Conservation (phyloP, 2,329 filamentous ascomycete genomes). For the Botrytis paeoniae region DNA sequence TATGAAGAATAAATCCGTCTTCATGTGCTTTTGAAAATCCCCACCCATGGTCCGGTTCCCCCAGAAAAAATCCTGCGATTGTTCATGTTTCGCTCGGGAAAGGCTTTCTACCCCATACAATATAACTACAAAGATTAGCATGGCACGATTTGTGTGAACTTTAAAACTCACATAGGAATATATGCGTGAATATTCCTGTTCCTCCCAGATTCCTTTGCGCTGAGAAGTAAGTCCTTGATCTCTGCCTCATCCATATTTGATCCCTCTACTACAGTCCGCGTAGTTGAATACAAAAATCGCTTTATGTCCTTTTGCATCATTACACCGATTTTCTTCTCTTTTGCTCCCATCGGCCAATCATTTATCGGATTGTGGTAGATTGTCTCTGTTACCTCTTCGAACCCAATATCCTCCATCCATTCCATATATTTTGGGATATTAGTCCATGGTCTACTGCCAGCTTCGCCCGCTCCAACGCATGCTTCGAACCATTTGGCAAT, state of each 20-base stretch:
- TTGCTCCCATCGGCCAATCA: constrained; percentile 47
- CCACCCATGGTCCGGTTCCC: neutral
- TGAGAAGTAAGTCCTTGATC: neutral
- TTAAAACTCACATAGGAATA: constrained; percentile 3
- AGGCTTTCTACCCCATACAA: constrained; percentile 11
- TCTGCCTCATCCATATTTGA: constrained; percentile 4
- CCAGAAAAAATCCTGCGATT: neutral
- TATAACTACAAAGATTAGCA: constrained; percentile 3
- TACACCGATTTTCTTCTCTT: constrained; percentile 27
- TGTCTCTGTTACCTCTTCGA: constrained; percentile 51
- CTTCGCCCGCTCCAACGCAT: constrained; percentile 19
- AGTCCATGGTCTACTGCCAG: constrained; percentile 22
- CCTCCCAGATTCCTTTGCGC: neutral
- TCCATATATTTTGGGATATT: constrained; percentile 23
- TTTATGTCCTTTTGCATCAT: constrained; percentile 25
- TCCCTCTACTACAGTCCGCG: neutral
- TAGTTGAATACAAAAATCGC: neutral
- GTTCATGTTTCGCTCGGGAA: neutral
- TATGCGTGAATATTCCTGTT: constrained; percentile 7
- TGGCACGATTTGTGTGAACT: neutral
- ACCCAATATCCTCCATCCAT: constrained; percentile 45
- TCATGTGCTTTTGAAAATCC: neutral
- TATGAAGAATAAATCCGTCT: constrained; percentile 1
- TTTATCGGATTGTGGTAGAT: constrained; percentile 54
- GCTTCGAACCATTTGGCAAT: constrained; percentile 26